These are phyloP conservation scores for Salvia hispanica DNA, from an alignment of 257 asterid genomes.

Conservation along the genomic window DNA sequence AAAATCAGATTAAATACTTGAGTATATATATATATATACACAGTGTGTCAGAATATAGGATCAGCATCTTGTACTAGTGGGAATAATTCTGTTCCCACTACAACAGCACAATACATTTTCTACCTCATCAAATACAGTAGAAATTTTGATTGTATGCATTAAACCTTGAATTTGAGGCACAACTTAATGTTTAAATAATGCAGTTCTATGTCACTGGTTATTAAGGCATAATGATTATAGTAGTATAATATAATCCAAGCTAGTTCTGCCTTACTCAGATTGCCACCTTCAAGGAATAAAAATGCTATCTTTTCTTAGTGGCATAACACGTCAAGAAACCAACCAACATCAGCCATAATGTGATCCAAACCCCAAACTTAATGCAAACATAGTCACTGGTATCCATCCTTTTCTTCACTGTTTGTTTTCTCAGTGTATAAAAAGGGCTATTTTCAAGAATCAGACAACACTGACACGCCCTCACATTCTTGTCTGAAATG, in stretches of 20 bases:
- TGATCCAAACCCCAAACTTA: slow-evolving; percentile 28
- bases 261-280: slow-evolving; percentile 44
- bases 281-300: slow-evolving; percentile 38
- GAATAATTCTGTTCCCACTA: slow-evolving; percentile 23
- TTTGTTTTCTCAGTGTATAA: not conserved
- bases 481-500: slow-evolving; percentile 32
- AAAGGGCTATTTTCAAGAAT: slow-evolving; percentile 14
- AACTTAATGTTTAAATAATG: not conserved
- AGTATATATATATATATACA: not conserved
- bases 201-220: not conserved
- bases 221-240: not conserved
- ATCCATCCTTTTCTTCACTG: not conserved
- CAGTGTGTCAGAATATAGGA: slow-evolving; percentile 10
- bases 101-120: slow-evolving; percentile 20
- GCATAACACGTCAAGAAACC: slow-evolving; percentile 40
- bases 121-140: not conserved
- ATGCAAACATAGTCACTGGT: not conserved
- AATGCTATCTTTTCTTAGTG: slow-evolving; percentile 35
- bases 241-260: not conserved
- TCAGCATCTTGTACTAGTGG: slow-evolving; percentile 24
- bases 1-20: not conserved
- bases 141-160: slow-evolving; percentile 17
- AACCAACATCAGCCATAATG: slow-evolving; percentile 32
- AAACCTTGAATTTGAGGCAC: slow-evolving; percentile 11
- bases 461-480: not conserved